Evolutionary conservation across 2,329 filamentous ascomycete genomes (phyloP).

Genomic region (Nigrospora sphaerica): DNA sequence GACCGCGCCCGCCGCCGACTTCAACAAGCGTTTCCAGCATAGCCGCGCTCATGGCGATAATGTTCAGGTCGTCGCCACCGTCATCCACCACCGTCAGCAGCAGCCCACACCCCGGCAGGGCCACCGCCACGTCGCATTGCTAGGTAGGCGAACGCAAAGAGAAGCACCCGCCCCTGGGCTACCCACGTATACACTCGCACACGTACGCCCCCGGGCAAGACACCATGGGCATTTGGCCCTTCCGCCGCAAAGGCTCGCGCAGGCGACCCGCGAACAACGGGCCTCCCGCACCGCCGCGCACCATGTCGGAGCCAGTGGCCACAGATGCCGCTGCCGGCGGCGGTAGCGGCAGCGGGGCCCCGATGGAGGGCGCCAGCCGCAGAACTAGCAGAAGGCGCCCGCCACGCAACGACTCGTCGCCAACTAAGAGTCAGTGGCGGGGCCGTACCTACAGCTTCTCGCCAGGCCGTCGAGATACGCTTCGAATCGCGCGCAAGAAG

Average conservation of each 20-base stretch:
- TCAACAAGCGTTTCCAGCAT: background rate
- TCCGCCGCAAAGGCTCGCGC: conserved; percentile 66
- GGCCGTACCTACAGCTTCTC: conserved; percentile 44
- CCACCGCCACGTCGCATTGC: conserved; percentile 2
- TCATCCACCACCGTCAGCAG: conserved; percentile 16
- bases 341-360: background rate
- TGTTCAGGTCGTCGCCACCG: conserved; percentile 12
- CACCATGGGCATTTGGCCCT: conserved; percentile 76
- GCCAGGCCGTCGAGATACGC: conserved; percentile 48
- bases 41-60: conserved; percentile 25
- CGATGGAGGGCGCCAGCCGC: background rate
- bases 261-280: conserved; percentile 45
- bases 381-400: conserved; percentile 1
- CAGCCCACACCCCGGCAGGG: conserved; percentile 11
- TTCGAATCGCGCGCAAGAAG: conserved; percentile 30
- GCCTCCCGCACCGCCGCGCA: conserved; percentile 9
- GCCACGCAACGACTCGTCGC: conserved; percentile 4
- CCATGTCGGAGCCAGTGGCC: conserved; percentile 16
- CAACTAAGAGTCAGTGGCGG: conserved; percentile 30
- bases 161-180: background rate
- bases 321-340: background rate
- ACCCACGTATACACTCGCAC: background rate
- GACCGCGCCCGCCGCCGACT: too few species aligned
- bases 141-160: background rate
- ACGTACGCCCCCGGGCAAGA: background rate